Percentiles rank a stretch among this genome's conserved stretches.
phyloP scores from a whole-genome alignment of 768 basidiomycete genomes.

The Trametes elegans region DNA sequence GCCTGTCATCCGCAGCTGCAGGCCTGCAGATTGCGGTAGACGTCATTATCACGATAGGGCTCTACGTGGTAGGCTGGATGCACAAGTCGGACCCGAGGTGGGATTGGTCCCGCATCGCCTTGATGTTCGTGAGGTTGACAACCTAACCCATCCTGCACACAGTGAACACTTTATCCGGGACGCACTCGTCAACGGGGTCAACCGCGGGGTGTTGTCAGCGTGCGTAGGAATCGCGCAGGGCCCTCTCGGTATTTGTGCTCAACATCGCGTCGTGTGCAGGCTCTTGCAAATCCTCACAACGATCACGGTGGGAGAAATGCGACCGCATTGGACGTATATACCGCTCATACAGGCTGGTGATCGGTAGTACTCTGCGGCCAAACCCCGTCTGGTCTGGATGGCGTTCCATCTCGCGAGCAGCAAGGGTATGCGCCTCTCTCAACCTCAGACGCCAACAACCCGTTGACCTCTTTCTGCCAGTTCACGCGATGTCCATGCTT shows the following conservation, averaged over 20 bases:
- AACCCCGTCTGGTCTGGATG: conserved; percentile 9
- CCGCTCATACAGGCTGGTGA: background rate
- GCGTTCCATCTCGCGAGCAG: conserved; percentile 13
- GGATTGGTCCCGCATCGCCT: too few species aligned
- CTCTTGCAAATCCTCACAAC: conserved; percentile 10
- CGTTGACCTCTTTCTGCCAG: background rate
- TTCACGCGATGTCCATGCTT: conserved; percentile 9
- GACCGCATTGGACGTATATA: too few species aligned
- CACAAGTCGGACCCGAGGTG: background rate
- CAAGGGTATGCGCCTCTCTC: conserved; percentile 4
- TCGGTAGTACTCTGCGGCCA: conserved; percentile 9
- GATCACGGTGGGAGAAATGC: background rate
- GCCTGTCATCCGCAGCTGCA: background rate
- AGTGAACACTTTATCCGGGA: background rate
- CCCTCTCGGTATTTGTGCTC: too few species aligned
- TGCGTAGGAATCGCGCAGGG: background rate
- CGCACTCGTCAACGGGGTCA: conserved; percentile 2
- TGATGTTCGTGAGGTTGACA: too few species aligned
- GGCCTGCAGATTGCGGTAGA: conserved; percentile 7
- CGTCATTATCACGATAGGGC: conserved; percentile 3
- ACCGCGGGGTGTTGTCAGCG: conserved; percentile 10
- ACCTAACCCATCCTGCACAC: too few species aligned
- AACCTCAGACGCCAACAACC: too few species aligned
- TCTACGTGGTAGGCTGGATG: conserved; percentile 13
- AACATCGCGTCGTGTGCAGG: background rate